Base-by-base conservation (phyloP, 148 eudicot genomes). In the Dianthus caryophyllus region DNA sequence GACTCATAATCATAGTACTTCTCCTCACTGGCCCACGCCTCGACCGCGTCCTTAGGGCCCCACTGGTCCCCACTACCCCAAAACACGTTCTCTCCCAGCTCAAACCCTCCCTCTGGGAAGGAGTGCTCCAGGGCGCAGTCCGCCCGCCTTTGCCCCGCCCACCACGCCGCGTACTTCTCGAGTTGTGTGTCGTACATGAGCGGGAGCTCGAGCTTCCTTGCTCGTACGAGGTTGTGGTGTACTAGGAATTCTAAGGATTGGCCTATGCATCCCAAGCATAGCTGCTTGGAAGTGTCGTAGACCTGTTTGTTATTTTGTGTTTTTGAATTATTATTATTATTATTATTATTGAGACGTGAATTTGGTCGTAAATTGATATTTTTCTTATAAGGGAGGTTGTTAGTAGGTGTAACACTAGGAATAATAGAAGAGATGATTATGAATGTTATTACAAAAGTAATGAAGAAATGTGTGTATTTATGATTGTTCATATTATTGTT, bases 51-150 rank as follows among this genome's bases (percentile, higher is more conserved):
- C 1, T 29, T 44, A 9, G 95, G 79, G 4, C 68, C 81, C 95
- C 91, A 91, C 0, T 58, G 48, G 2, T 81, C 49, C 8, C 95
- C 97, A 38, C 87, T 71, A 0, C 97, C 95, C 95, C 91, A 91
- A 31, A 49, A 88, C 22, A 90, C 83, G 75, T 80, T 81, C 76
- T 91, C 97, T 48, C 97, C 95, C 0, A 91, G 79, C 71, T 81
- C 61, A 64, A 91, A 91, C 62, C 67, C 81, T 12, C 62, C 80
- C 50, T 91, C 95, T 0, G 95, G 89, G 52, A 88, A 88, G 1
- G 97, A 91, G 49, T 91, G 97, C 31, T 77, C 57, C 13, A 84
- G 64, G 17, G 22, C 60, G 57, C 95, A 88, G 20, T 86, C 95
- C 39, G 44, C 63, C 36, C 76, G 70, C 38, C 97, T 73, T 49